Evolutionary conservation across 1,284 basidiomycete genomes (phyloP).

Genomic region (Porphyrellus sp.): DNA sequence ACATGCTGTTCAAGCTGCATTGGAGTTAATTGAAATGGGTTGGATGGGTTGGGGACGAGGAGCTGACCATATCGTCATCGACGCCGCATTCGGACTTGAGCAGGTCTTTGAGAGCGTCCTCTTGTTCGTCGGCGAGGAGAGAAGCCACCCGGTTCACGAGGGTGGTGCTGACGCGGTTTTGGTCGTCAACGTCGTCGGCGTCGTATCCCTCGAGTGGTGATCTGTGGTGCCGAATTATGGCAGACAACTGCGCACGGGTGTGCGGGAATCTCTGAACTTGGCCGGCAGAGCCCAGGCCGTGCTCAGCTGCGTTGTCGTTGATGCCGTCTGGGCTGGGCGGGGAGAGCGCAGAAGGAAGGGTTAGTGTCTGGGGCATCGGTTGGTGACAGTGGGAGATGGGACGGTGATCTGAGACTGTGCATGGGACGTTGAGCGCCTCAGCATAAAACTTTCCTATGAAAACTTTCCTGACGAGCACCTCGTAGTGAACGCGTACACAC

Average conservation of each 20-base stretch:
- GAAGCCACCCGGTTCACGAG: slow-evolving; percentile 68
- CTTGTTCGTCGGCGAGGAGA: slow-evolving; percentile 76
- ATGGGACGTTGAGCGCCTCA: slow-evolving; percentile 24
- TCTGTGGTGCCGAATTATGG: slow-evolving; percentile 69
- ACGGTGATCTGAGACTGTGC: slow-evolving; percentile 21
- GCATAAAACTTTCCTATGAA: slow-evolving; percentile 20
- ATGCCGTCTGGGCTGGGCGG: slow-evolving; percentile 6
- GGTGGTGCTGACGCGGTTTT: slow-evolving; percentile 47
- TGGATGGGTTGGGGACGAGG: slow-evolving; percentile 8
- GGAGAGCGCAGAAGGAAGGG: slow-evolving; percentile 22
- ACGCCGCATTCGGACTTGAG: slow-evolving; percentile 70
- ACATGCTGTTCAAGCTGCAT: slow-evolving; percentile 71
- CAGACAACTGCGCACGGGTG: slow-evolving; percentile 70
- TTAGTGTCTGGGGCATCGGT: slow-evolving; percentile 28
- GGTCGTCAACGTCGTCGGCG: slow-evolving; percentile 58
- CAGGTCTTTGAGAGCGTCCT: slow-evolving; percentile 77
- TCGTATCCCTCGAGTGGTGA: slow-evolving; percentile 49
- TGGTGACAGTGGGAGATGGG: slow-evolving; percentile 18
- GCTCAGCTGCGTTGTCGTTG: slow-evolving; percentile 25
- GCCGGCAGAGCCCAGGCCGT: slow-evolving; percentile 8
- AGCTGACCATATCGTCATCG: slow-evolving; percentile 69
- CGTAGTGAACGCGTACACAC: slow-evolving; percentile 10
- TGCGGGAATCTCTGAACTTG: slow-evolving; percentile 63
- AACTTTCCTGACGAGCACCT: slow-evolving; percentile 14
- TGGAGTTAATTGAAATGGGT: slow-evolving; percentile 14